Conservation (phyloP, 176 grass and related monocot genomes). For the Juncus effusus region DNA sequence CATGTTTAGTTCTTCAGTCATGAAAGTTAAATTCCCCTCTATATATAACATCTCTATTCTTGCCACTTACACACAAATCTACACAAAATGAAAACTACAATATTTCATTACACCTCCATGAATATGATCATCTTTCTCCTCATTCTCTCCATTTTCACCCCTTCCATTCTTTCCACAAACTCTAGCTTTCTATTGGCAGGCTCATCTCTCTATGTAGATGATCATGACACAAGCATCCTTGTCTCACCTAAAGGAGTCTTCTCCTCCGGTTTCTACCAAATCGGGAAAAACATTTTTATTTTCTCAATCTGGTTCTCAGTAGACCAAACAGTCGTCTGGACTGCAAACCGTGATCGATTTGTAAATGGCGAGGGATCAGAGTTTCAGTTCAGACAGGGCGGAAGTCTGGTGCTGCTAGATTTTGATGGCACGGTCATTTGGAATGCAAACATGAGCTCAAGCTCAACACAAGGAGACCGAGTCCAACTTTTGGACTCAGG, state of each 20-base stretch:
- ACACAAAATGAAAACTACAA: constrained; percentile 3
- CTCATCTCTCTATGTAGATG: constrained; percentile 21
- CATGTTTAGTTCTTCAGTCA: too few species aligned
- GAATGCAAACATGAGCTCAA: constrained; percentile 37
- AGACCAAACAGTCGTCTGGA: constrained; percentile 37
- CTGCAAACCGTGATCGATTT: constrained; percentile 43
- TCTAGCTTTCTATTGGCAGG: constrained; percentile 6
- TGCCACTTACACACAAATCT: too few species aligned
- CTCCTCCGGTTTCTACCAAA: constrained; percentile 56
- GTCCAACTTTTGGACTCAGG: constrained; percentile 49
- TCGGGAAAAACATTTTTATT: constrained; percentile 49
- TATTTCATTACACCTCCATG: background rate
- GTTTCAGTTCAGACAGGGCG: constrained; percentile 28
- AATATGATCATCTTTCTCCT: background rate
- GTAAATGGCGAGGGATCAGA: constrained; percentile 63
- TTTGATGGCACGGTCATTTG: constrained; percentile 53
- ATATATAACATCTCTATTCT: too few species aligned
- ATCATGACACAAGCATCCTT: constrained; percentile 18
- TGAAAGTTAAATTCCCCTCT: too few species aligned
- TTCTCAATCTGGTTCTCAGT: constrained; percentile 55
- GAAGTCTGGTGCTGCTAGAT: constrained; percentile 49
- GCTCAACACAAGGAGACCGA: too few species aligned
- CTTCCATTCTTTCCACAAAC: background rate
- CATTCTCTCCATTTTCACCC: background rate
- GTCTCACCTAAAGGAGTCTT: constrained; percentile 39